phyloP scores from a whole-genome alignment of 1,139 yeast genomes.

The Wickerhamomyces sp. region DNA sequence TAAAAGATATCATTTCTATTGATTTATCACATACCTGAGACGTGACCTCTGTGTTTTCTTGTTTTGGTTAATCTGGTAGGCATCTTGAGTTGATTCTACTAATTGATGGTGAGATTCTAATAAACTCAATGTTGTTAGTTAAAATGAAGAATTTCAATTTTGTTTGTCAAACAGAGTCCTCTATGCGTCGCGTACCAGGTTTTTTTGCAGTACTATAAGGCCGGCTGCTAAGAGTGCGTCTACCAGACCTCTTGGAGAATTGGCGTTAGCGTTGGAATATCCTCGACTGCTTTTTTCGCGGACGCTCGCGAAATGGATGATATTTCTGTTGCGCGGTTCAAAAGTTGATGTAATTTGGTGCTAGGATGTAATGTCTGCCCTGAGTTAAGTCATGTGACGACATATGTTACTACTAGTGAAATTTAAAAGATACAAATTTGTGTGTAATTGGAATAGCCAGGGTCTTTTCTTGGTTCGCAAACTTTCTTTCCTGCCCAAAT shows the following conservation, averaged over 20 bases:
- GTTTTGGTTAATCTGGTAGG: slow-evolving; percentile 99
- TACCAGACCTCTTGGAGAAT: slow-evolving; percentile 1
- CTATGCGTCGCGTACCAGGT: slow-evolving; percentile 1
- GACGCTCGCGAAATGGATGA: neutral
- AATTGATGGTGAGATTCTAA: slow-evolving; percentile 5
- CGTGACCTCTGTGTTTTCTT: slow-evolving; percentile 99
- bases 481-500: too few species aligned
- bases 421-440: too few species aligned
- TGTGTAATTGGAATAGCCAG: too few species aligned
- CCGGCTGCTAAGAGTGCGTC: slow-evolving; percentile 1
- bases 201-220: neutral
- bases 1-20: slow-evolving; percentile 5
- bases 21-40: slow-evolving; percentile 75
- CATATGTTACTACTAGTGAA: too few species aligned
- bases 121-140: neutral
- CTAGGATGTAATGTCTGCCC: neutral
- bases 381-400: neutral
- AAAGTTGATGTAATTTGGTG: too few species aligned
- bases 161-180: slow-evolving; percentile 6
- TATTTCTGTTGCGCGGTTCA: too few species aligned
- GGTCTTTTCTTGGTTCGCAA: too few species aligned
- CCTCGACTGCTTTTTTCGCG: slow-evolving; percentile 10
- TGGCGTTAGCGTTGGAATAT: neutral
- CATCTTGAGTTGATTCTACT: slow-evolving; percentile 47
- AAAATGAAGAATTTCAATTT: slow-evolving; percentile 9